Conservation (phyloP, 2,329 filamentous ascomycete genomes). For the Aspergillus sp. region DNA sequence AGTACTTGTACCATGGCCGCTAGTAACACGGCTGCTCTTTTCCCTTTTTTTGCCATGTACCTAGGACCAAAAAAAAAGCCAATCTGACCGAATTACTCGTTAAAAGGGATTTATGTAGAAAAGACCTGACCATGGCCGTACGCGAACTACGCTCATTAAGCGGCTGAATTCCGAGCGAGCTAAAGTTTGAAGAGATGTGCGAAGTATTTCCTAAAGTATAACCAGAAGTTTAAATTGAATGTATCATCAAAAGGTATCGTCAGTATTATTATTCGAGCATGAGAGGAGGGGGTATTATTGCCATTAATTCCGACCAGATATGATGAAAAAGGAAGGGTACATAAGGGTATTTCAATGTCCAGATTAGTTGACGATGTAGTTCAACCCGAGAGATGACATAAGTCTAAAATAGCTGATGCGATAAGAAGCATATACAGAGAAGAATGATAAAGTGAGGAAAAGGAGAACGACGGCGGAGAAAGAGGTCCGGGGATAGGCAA, state of each 20-base stretch:
- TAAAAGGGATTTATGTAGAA: not conserved
- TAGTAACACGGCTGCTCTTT: not conserved
- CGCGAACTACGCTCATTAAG: no score
- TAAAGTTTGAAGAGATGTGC: no score
- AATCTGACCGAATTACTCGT: not conserved
- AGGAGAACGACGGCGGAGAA: not conserved
- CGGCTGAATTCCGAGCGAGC: no score
- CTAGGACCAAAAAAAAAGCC: not conserved
- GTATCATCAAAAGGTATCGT: not conserved
- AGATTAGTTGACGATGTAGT: not conserved
- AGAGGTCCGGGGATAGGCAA: not conserved
- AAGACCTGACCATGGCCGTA: no score
- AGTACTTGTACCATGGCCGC: not conserved
- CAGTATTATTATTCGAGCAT: not conserved
- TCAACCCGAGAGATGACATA: not conserved
- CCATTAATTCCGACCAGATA: not conserved
- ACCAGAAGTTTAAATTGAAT: not conserved
- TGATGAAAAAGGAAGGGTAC: not conserved
- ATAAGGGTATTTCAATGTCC: not conserved
- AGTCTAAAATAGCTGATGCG: not conserved
- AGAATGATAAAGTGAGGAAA: not conserved
- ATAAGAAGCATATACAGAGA: not conserved
- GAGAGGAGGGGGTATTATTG: conserved; percentile 1
- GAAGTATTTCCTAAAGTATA: not conserved
- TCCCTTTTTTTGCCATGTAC: not conserved